phyloP scores from a whole-genome alignment of 2,329 filamentous ascomycete species.

The Teratosphaeria viscida region DNA sequence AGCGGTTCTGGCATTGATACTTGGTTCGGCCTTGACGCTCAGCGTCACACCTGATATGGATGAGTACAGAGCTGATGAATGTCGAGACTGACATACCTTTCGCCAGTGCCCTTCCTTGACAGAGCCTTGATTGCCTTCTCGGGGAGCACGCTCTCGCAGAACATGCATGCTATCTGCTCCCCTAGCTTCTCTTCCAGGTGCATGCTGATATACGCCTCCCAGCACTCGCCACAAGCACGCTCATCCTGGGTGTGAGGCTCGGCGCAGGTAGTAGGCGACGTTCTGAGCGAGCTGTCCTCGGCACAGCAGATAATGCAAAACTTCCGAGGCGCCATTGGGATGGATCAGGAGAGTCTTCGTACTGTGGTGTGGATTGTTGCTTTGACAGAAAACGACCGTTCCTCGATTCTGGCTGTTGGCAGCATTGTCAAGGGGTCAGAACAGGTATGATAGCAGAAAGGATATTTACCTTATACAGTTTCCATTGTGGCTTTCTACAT shows the following conservation, averaged over 20 bases:
- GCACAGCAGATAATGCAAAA: background rate
- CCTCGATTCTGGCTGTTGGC: too few relatives aligned
- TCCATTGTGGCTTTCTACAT: too few relatives aligned
- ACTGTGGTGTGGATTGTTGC: background rate
- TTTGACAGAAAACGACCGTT: background rate
- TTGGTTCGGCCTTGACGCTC: background rate
- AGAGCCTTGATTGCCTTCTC: background rate
- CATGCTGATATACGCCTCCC: slow-evolving; percentile 10
- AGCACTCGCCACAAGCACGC: slow-evolving; percentile 11
- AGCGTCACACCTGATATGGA: background rate
- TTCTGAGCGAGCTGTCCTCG: background rate
- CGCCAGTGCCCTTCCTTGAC: background rate
- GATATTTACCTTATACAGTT: too few relatives aligned
- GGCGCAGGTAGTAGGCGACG: background rate
- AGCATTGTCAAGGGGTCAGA: background rate
- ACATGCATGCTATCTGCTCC: background rate
- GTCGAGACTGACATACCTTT: background rate
- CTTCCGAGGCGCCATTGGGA: background rate
- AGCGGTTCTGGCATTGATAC: background rate
- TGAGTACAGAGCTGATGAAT: background rate
- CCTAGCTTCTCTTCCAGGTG: background rate
- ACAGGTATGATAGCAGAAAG: background rate
- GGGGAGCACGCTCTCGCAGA: background rate
- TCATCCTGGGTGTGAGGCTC: background rate
- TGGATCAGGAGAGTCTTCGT: background rate